A percentile compares a stretch with the other conserved stretches of the same genome.
Evolutionary conservation across 768 basidiomycete species (phyloP).

Genomic region (Cystofilobasidium ferigula): DNA sequence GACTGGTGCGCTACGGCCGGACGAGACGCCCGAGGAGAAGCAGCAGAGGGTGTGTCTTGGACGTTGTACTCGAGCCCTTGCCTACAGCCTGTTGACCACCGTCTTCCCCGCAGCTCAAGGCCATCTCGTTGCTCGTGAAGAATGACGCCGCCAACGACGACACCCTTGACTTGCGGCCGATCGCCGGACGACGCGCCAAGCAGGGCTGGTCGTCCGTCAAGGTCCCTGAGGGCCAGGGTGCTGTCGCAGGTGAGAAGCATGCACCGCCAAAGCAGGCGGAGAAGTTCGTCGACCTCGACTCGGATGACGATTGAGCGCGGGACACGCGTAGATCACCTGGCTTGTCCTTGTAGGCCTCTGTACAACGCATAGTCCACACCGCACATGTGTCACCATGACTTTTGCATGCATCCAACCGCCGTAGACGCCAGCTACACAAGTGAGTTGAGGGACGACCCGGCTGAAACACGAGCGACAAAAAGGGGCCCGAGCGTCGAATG

Average conservation of each 20-base stretch:
- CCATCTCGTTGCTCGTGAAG: constrained; percentile 18
- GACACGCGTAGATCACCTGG: too few relatives aligned
- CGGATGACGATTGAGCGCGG: constrained; percentile 4
- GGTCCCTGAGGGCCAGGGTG: neutral
- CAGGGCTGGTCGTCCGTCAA: neutral
- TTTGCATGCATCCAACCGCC: too few relatives aligned
- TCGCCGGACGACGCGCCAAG: neutral
- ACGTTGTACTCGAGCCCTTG: neutral
- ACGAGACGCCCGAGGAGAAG: constrained; percentile 17
- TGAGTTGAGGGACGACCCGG: too few relatives aligned
- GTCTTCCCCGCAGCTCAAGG: constrained; percentile 4
- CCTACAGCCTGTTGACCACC: neutral
- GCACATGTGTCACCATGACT: too few relatives aligned
- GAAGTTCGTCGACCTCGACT: constrained; percentile 14
- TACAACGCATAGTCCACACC: too few relatives aligned
- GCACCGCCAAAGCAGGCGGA: neutral
- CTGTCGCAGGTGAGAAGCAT: neutral
- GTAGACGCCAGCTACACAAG: too few relatives aligned
- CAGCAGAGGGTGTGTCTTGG: constrained; percentile 10
- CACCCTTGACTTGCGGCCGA: neutral
- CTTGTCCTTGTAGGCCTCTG: too few relatives aligned
- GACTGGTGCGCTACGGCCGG: neutral
- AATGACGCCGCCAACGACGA: neutral
- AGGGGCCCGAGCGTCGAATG: too few relatives aligned
- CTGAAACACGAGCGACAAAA: too few relatives aligned